Evolutionary conservation across 495 filamentous ascomycete genomes (phyloP).

Genomic region (Bryoglossum gracile): DNA sequence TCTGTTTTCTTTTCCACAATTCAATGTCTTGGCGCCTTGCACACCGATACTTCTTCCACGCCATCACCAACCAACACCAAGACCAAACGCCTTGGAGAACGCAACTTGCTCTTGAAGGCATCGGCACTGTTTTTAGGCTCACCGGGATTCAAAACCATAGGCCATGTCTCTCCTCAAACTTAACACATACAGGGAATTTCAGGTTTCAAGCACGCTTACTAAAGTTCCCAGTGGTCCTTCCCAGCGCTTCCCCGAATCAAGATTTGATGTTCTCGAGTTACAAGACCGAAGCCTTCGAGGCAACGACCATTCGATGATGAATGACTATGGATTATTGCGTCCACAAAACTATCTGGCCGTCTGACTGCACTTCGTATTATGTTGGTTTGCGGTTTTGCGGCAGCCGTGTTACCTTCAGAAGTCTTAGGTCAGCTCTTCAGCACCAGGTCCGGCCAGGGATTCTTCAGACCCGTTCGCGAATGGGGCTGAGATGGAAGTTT

Average conservation of each 20-base stretch:
- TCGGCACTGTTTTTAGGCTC: too few species aligned
- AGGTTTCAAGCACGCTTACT: conserved; percentile 2
- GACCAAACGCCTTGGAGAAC: too few species aligned
- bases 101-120: too few species aligned
- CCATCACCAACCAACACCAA: too few species aligned
- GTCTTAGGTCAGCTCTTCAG: conserved; percentile 9
- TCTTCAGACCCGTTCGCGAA: too few species aligned
- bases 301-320: conserved; percentile 8
- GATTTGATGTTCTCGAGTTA: background rate
- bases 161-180: conserved; percentile 3
- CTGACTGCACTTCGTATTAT: background rate
- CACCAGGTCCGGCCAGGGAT: background rate
- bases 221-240: background rate
- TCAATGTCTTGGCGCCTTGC: too few species aligned
- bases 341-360: background rate
- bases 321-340: conserved; percentile 4
- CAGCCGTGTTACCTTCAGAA: conserved; percentile 1
- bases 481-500: conserved; percentile 18
- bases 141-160: background rate
- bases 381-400: conserved; percentile 3
- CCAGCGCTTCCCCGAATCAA: background rate
- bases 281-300: background rate
- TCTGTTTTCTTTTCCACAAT: too few species aligned
- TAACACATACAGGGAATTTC: conserved; percentile 10
- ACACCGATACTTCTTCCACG: too few species aligned